Percentiles rank a stretch among this genome's conserved stretches.
phyloP scores from a whole-genome alignment of 2,329 filamentous ascomycete genomes.

The Trichoderma gracile region DNA sequence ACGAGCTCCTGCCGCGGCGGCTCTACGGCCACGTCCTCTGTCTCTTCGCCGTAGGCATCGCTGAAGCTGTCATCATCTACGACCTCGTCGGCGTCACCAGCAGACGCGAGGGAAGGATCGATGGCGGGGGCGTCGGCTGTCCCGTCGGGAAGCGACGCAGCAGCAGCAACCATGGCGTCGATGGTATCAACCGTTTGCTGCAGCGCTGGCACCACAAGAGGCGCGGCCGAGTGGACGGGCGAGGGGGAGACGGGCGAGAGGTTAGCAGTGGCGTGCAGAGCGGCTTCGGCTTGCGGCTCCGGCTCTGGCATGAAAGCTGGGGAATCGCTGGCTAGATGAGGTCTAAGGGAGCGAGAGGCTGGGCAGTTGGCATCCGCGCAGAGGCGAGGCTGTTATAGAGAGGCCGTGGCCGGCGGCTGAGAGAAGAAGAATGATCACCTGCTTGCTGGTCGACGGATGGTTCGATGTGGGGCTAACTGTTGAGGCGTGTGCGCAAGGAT shows the following conservation, averaged over 20 bases:
- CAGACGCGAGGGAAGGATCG: constrained; percentile 39
- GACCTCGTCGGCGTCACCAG: constrained; percentile 42
- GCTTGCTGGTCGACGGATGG: constrained; percentile 21
- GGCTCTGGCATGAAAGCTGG: constrained; percentile 23
- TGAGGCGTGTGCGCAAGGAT: constrained; percentile 20
- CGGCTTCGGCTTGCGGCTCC: constrained; percentile 43
- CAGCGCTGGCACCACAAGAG: constrained; percentile 51
- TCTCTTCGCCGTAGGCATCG: constrained; percentile 49
- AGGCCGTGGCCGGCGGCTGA: constrained; percentile 10
- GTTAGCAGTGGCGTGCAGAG: constrained; percentile 55
- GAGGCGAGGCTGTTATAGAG: constrained; percentile 21
- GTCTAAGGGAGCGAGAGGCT: constrained; percentile 13
- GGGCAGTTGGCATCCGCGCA: constrained; percentile 19
- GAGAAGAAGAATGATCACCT: constrained; percentile 20
- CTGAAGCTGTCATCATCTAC: constrained; percentile 52
- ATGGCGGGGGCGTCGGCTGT: constrained; percentile 35
- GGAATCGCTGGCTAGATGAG: constrained; percentile 11
- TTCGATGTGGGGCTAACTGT: constrained; percentile 24
- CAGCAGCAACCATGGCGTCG: constrained; percentile 48
- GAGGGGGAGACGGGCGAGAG: constrained; percentile 55
- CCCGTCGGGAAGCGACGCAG: constrained; percentile 35
- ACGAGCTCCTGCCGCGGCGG: constrained; percentile 35
- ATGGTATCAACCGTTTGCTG: constrained; percentile 55
- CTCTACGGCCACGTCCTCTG: constrained; percentile 35
- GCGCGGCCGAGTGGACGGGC: constrained; percentile 49